Evolutionary conservation across 768 basidiomycete species (phyloP).

Genomic region (Auricularia cornea): DNA sequence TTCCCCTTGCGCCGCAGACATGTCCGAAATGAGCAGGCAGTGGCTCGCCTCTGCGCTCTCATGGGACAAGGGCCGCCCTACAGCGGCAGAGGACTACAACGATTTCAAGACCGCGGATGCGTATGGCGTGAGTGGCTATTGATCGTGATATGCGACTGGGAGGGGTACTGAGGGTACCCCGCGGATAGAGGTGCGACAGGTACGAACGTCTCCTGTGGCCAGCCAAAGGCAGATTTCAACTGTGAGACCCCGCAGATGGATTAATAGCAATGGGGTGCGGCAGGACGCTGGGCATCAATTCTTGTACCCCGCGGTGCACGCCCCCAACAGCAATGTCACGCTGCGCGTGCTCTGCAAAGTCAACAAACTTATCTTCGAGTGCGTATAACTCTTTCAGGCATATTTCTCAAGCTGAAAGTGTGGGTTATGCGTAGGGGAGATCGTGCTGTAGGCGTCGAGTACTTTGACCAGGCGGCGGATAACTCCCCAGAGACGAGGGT

Average conservation of each 20-base stretch:
- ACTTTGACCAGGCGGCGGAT: background rate
- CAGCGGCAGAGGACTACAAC: background rate
- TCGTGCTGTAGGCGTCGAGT: background rate
- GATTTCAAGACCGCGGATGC: background rate
- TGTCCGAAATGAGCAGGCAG: background rate
- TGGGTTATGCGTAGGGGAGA: background rate
- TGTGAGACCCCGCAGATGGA: background rate
- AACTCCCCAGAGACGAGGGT: background rate
- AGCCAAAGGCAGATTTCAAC: no score
- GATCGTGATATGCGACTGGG: no score
- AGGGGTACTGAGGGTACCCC: no score
- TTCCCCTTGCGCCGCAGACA: no score
- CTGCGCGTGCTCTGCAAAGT: background rate
- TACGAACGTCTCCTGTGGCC: no score
- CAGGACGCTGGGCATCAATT: background rate
- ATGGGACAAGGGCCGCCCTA: background rate
- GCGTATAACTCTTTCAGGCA: no score
- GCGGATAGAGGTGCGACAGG: no score
- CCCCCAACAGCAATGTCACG: background rate
- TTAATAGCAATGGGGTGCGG: background rate
- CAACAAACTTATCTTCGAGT: background rate
- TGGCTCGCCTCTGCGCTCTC: background rate
- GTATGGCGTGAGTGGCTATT: background rate
- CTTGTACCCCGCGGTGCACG: background rate
- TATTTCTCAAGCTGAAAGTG: no score